Evolutionary conservation across 768 basidiomycete species (phyloP).

Genomic region (Hygrophoropsis aurantiaca): DNA sequence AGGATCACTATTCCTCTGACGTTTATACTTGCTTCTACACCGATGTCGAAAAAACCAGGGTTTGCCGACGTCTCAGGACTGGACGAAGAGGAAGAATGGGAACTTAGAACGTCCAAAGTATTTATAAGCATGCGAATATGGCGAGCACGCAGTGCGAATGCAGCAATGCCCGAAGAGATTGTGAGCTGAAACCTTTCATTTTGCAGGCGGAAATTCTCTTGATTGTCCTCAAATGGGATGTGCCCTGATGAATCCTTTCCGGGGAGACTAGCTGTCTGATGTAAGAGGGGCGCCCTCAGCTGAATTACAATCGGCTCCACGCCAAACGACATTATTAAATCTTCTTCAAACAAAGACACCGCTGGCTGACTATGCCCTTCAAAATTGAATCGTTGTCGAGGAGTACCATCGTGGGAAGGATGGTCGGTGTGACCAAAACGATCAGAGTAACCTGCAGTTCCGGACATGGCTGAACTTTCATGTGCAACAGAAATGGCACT

Average conservation of each 20-base stretch:
- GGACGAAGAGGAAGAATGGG: slow-evolving; percentile 15
- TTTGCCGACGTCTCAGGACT: slow-evolving; percentile 9
- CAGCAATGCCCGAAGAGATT: slow-evolving; percentile 49
- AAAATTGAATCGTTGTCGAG: too few relatives aligned
- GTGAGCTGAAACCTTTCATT: slow-evolving; percentile 40
- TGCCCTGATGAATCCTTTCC: slow-evolving; percentile 4
- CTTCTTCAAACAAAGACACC: slow-evolving; percentile 26
- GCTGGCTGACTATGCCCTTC: too few relatives aligned
- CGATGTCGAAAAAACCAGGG: slow-evolving; percentile 23
- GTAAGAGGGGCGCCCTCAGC: slow-evolving; percentile 46
- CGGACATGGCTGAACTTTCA: not conserved
- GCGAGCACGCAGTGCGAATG: slow-evolving; percentile 54
- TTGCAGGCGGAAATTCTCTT: slow-evolving; percentile 7
- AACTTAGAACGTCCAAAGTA: slow-evolving; percentile 33
- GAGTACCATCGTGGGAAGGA: not conserved
- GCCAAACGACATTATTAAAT: slow-evolving; percentile 61
- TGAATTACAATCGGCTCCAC: slow-evolving; percentile 58
- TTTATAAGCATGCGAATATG: slow-evolving; percentile 54
- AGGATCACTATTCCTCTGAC: slow-evolving; percentile 50
- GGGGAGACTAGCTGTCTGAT: slow-evolving; percentile 9
- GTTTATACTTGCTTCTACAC: slow-evolving; percentile 31
- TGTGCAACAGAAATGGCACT: slow-evolving; percentile 56
- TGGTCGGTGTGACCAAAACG: not conserved
- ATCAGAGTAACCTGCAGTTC: not conserved
- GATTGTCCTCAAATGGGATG: not conserved